phyloP scores from a whole-genome alignment of 1,284 basidiomycete species.

The Lignosus rhinocerotis region DNA sequence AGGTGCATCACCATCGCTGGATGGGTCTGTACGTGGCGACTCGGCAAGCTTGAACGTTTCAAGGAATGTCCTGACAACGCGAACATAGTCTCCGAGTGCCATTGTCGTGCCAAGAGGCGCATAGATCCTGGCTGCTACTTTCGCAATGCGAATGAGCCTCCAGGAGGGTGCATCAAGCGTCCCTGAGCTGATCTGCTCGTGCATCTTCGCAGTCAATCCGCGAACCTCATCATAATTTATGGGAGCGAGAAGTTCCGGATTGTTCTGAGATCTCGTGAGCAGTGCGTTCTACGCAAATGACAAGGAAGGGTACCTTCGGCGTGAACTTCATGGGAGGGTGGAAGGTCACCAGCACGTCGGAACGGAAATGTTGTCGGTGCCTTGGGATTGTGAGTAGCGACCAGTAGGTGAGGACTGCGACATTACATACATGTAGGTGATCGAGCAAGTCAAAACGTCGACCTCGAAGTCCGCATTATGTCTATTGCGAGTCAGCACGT shows the following conservation, averaged over 20 bases:
- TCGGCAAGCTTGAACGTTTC: conserved; percentile 66
- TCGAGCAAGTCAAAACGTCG: conserved; percentile 73
- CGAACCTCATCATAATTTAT: conserved; percentile 63
- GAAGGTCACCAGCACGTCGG: conserved; percentile 83
- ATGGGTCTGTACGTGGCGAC: conserved; percentile 20
- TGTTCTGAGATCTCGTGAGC: conserved; percentile 42
- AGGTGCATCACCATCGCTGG: conserved; percentile 30
- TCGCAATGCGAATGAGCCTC: conserved; percentile 72
- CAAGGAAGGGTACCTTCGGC: conserved; percentile 47
- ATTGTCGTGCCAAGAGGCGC: conserved; percentile 81
- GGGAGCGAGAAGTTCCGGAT: conserved; percentile 71
- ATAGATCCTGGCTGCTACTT: conserved; percentile 77
- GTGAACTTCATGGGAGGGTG: conserved; percentile 71
- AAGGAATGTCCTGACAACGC: conserved; percentile 71
- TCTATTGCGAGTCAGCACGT: conserved; percentile 71
- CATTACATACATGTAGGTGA: conserved; percentile 83
- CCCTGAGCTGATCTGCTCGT: conserved; percentile 69
- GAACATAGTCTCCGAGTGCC: conserved; percentile 78
- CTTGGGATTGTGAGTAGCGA: conserved; percentile 44
- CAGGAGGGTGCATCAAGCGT: conserved; percentile 83
- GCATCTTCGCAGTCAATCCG: conserved; percentile 61
- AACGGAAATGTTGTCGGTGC: conserved; percentile 77
- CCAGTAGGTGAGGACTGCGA: conserved; percentile 7
- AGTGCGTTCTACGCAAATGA: conserved; percentile 2
- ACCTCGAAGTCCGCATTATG: conserved; percentile 71